phyloP scores from a whole-genome alignment of 306 rosid genomes.

The Datisca glomerata region DNA sequence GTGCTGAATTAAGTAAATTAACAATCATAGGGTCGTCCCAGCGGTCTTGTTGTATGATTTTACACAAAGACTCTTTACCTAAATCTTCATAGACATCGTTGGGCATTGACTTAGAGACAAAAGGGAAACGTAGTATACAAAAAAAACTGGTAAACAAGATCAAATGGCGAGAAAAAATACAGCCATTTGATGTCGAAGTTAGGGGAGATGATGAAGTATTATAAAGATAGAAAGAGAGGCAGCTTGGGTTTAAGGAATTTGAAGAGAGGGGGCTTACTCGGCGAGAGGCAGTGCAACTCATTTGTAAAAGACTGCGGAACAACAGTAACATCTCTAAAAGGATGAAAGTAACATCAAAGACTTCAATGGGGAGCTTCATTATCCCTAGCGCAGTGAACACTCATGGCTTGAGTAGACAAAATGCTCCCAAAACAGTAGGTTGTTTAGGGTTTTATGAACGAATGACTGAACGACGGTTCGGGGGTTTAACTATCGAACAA shows the following conservation, averaged over 20 bases:
- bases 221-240: conserved; percentile 12
- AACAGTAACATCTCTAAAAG: conserved; percentile 39
- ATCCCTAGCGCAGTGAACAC: conserved; percentile 6
- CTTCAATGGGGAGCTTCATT: conserved; percentile 9
- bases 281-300: conserved; percentile 37
- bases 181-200: conserved; percentile 16
- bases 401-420: too few species aligned
- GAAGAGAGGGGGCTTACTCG: conserved; percentile 53
- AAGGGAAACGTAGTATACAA: conserved; percentile 49
- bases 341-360: conserved; percentile 3
- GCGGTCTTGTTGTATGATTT: conserved; percentile 24
- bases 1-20: conserved; percentile 32
- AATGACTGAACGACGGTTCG: too few species aligned
- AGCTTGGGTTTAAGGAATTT: conserved; percentile 9
- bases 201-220: conserved; percentile 11
- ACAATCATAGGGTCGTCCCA: conserved; percentile 36
- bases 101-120: conserved; percentile 32
- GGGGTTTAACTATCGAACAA: too few species aligned
- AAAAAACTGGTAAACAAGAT: conserved; percentile 47
- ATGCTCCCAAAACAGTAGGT: not conserved
- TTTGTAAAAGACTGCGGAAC: conserved; percentile 44
- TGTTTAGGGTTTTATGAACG: conserved; percentile 8
- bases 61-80: conserved; percentile 30
- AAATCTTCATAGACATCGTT: conserved; percentile 14
- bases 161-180: conserved; percentile 29